Percentiles rank a stretch among this genome's conserved stretches.
These are phyloP conservation scores for Rhypophila decipiens DNA, from an alignment of 495 filamentous ascomycete species.

Conservation along the genomic window DNA sequence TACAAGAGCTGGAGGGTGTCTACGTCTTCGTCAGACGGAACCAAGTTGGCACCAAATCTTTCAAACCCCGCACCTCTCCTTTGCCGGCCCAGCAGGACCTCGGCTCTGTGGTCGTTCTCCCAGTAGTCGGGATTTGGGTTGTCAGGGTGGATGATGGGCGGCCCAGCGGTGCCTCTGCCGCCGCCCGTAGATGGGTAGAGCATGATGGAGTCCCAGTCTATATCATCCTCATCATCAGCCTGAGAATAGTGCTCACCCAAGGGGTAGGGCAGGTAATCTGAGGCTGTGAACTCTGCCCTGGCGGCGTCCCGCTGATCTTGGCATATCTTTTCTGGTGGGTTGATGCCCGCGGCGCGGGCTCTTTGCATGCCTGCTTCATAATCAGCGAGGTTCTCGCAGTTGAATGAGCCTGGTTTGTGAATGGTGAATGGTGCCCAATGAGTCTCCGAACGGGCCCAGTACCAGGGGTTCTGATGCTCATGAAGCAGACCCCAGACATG, in stretches of 20 bases:
- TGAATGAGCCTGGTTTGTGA: background rate
- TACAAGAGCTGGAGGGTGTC: too few species aligned
- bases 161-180: background rate
- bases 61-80: too few species aligned
- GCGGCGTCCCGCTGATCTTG: background rate
- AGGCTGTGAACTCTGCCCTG: background rate
- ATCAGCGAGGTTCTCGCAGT: slow-evolving; percentile 7
- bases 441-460: too few species aligned
- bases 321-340: background rate
- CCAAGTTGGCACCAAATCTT: too few species aligned
- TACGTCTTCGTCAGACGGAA: too few species aligned
- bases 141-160: too few species aligned
- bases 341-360: background rate
- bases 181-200: slow-evolving; percentile 7
- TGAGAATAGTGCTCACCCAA: background rate
- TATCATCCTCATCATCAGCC: background rate
- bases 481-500: slow-evolving; percentile 14
- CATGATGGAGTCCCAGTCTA: slow-evolving; percentile 17
- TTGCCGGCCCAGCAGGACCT: too few species aligned
- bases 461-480: slow-evolving; percentile 13
- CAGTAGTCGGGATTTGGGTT: too few species aligned
- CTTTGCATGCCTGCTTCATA: background rate
- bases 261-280: slow-evolving; percentile 8
- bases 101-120: too few species aligned
- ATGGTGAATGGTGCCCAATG: background rate